Conservation (phyloP, 345 rosid species). For the Pugionium cornutum region DNA sequence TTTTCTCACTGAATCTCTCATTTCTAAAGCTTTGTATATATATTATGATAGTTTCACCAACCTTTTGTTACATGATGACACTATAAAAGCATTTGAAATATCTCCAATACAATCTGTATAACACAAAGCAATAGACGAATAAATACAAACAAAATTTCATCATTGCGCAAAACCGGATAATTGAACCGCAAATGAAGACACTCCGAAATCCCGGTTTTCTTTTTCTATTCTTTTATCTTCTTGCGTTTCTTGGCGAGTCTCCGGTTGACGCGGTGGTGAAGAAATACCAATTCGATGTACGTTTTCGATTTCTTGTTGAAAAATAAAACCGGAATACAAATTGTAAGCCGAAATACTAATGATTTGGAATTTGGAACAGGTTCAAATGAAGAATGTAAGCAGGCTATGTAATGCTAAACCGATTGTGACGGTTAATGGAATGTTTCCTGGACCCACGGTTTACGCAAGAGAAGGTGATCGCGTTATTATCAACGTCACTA, state of each 20-base stretch:
- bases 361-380: conserved; percentile 15
- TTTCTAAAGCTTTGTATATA: not conserved
- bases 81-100: conserved; percentile 7
- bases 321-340: not conserved
- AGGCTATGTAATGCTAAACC: conserved; percentile 51
- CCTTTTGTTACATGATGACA: not conserved
- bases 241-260: conserved; percentile 21
- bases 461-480: conserved; percentile 47
- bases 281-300: conserved; percentile 44
- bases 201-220: not conserved
- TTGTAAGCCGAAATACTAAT: no score
- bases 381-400: conserved; percentile 47
- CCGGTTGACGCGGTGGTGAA: conserved; percentile 34
- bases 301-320: not conserved
- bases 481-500: conserved; percentile 46
- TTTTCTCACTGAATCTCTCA: not conserved
- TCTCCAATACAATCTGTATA: not conserved
- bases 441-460: conserved; percentile 50
- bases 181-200: conserved; percentile 20
- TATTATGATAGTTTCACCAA: conserved; percentile 4
- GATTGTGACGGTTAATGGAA: conserved; percentile 50
- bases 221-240: conserved; percentile 19
- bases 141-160: not conserved
- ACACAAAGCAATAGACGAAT: not conserved
- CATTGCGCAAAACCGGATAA: not conserved